A percentile compares a stretch with the other conserved stretches of the same genome.
Conservation (phyloP, 208 protist genomes). For the Trypanosoma rangeli region DNA sequence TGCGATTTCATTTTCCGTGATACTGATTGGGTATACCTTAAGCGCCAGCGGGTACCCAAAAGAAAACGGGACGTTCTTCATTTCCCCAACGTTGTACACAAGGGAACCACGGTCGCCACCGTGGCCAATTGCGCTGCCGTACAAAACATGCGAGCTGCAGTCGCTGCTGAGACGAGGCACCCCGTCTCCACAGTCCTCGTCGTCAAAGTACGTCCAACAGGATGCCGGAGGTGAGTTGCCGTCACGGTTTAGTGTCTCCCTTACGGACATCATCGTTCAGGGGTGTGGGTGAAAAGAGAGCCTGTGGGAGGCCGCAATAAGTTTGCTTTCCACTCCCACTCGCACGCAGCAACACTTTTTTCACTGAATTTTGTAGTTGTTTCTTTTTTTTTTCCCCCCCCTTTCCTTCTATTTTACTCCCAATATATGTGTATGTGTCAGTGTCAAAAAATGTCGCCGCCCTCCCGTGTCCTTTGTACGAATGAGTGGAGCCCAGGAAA, state of each 20-base stretch:
- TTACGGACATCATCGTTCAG: conserved; percentile 24
- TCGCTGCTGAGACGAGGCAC: conserved; percentile 15
- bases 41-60: conserved; percentile 15
- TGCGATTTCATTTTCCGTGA: conserved; percentile 28
- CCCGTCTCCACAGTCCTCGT: conserved; percentile 6
- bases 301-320: background rate
- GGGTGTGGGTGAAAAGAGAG: background rate
- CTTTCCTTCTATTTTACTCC: background rate
- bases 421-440: background rate
- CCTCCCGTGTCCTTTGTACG: background rate
- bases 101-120: conserved; percentile 72
- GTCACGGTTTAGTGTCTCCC: background rate
- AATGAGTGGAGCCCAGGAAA: background rate
- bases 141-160: background rate
- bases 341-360: background rate
- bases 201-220: background rate
- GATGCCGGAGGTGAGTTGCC: background rate
- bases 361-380: background rate
- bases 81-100: conserved; percentile 50
- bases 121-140: conserved; percentile 42
- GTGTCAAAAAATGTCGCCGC: background rate
- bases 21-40: conserved; percentile 34
- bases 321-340: background rate
- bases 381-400: no score
- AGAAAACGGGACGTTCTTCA: background rate